These are phyloP conservation scores for Pythium scleroteichum DNA, from an alignment of 352 stramenopile genomes.

Conservation along the genomic window DNA sequence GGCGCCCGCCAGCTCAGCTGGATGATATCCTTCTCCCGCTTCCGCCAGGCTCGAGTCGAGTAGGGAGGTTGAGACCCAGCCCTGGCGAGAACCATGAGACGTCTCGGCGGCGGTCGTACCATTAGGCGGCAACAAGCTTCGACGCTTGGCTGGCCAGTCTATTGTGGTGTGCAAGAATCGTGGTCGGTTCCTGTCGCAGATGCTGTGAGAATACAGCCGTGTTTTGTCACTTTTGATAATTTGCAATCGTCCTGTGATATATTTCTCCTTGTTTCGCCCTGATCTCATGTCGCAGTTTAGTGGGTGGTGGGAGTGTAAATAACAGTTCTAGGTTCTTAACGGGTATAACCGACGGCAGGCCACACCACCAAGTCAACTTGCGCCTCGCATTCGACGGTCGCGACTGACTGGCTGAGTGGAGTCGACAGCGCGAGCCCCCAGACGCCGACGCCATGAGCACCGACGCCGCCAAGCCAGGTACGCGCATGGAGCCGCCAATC, in stretches of 20 bases:
- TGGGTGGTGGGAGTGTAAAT: background rate
- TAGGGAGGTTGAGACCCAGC: too few species aligned
- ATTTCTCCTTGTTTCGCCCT: background rate
- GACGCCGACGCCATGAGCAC: constrained; percentile 27
- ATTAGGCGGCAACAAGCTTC: too few species aligned
- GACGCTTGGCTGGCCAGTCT: too few species aligned
- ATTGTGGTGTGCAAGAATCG: too few species aligned
- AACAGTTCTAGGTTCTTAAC: background rate
- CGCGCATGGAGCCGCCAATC: constrained; percentile 11
- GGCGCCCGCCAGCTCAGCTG: too few species aligned
- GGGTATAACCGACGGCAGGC: background rate
- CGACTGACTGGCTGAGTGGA: constrained; percentile 30
- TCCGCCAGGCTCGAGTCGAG: too few species aligned
- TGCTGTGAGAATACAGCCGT: background rate
- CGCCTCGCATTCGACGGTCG: constrained; percentile 7
- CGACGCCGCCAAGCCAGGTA: constrained; percentile 7
- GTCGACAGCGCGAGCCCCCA: constrained; percentile 9
- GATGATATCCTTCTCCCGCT: too few species aligned
- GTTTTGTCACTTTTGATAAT: constrained; percentile 9
- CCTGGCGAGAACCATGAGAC: too few species aligned
- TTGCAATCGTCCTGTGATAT: background rate
- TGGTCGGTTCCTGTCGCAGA: too few species aligned
- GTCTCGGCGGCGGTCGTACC: too few species aligned
- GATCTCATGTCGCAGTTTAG: background rate
- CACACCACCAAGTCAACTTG: constrained; percentile 18